A percentile compares a stretch with the other conserved stretches of the same genome.
Conservation (phyloP, 2,329 filamentous ascomycete species). For the Neurospora sp. region DNA sequence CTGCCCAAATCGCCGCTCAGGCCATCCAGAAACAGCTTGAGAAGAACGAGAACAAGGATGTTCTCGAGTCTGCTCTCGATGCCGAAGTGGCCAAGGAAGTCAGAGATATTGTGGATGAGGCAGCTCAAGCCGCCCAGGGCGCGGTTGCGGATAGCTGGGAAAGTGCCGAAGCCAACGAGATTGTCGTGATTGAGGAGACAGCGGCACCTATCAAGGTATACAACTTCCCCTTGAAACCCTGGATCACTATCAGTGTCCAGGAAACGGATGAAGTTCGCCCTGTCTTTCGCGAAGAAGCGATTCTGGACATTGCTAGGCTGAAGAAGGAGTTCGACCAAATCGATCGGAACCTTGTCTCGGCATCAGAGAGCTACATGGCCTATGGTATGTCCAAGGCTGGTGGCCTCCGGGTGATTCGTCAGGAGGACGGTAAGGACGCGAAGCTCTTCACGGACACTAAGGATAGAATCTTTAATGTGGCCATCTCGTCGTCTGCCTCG, state of each 20-base stretch:
- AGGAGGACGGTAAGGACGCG: conserved; percentile 85
- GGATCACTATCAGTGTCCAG: conserved; percentile 77
- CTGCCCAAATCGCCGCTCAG: conserved; percentile 35
- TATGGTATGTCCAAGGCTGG: conserved; percentile 92
- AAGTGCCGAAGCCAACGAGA: conserved; percentile 67
- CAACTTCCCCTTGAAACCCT: conserved; percentile 95
- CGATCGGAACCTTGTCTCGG: conserved; percentile 84
- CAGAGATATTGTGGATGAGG: conserved; percentile 43
- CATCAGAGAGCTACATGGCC: conserved; percentile 82
- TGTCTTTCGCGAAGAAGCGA: conserved; percentile 64
- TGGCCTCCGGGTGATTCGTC: conserved; percentile 84
- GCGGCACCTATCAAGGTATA: conserved; percentile 66
- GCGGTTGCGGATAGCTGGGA: conserved; percentile 83
- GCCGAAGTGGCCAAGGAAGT: conserved; percentile 42
- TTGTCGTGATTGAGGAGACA: conserved; percentile 55
- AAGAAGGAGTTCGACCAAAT: conserved; percentile 98
- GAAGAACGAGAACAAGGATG: conserved; percentile 40
- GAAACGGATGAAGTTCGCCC: conserved; percentile 47
- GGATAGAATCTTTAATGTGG: conserved; percentile 91
- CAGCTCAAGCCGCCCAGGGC: conserved; percentile 46
- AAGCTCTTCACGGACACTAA: conserved; percentile 86
- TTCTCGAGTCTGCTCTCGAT: conserved; percentile 43
- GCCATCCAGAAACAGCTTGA: conserved; percentile 45
- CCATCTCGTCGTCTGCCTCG: conserved; percentile 61
- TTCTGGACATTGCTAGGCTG: conserved; percentile 86